Conservation (phyloP, 306 rosid genomes). For the Arachis hypogaea region DNA sequence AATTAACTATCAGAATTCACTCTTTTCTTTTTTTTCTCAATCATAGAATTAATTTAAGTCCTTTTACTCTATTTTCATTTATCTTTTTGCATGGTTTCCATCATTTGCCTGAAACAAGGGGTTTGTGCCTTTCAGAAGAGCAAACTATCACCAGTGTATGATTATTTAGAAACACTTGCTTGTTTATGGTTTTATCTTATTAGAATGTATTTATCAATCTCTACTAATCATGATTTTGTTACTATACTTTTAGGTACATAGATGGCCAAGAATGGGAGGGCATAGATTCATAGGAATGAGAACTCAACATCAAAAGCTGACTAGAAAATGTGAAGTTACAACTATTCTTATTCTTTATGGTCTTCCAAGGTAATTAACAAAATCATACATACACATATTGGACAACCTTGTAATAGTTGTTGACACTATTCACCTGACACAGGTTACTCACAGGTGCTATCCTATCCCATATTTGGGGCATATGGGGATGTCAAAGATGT, state of each 20-base stretch:
- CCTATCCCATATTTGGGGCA: slow-evolving; percentile 97
- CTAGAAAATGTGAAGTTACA: slow-evolving; percentile 83
- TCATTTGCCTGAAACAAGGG: slow-evolving; percentile 97
- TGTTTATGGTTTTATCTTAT: slow-evolving; percentile 9
- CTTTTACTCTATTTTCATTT: slow-evolving; percentile 36
- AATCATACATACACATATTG: too few relatives aligned
- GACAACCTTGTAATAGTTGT: slow-evolving; percentile 7
- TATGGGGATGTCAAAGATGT: slow-evolving; percentile 99
- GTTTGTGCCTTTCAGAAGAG: slow-evolving; percentile 94
- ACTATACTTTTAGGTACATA: slow-evolving; percentile 38
- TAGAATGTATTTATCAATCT: slow-evolving; percentile 21
- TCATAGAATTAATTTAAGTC: slow-evolving; percentile 29
- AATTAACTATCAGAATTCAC: slow-evolving; percentile 10
- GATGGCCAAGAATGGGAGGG: slow-evolving; percentile 46
- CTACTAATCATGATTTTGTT: too few relatives aligned
- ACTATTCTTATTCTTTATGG: slow-evolving; percentile 98
- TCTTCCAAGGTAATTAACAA: slow-evolving; percentile 68
- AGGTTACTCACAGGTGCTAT: slow-evolving; percentile 97
- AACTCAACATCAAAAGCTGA: slow-evolving; percentile 75
- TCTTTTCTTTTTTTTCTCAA: slow-evolving; percentile 5
- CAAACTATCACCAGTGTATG: slow-evolving; percentile 84
- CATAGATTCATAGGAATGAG: slow-evolving; percentile 52
- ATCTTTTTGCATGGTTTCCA: slow-evolving; percentile 76
- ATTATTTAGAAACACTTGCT: neutral
- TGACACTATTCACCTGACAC: slow-evolving; percentile 31